Percentiles rank a stretch among this genome's conserved stretches.
phyloP scores from a whole-genome alignment of 1,284 basidiomycete genomes.

The Cerioporus squamosus region DNA sequence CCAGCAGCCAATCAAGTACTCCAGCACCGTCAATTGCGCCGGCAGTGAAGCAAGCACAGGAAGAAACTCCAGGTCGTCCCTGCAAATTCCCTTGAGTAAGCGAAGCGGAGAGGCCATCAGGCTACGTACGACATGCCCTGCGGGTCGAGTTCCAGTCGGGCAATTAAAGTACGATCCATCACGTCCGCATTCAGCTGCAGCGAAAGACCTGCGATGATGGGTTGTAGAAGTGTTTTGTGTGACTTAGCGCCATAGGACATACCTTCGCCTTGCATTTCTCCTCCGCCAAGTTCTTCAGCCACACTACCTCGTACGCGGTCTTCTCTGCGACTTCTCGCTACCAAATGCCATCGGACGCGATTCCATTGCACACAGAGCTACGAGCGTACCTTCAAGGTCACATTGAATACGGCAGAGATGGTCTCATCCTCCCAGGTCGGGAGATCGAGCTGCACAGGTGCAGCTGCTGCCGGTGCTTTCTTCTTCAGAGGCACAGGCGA shows the following conservation, averaged over 20 bases:
- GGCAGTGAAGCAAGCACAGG: slow-evolving; percentile 83
- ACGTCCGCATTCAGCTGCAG: slow-evolving; percentile 54
- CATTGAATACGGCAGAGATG: slow-evolving; percentile 71
- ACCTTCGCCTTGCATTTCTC: slow-evolving; percentile 82
- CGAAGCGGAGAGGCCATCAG: not conserved
- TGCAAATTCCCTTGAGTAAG: slow-evolving; percentile 33
- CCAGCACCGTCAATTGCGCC: slow-evolving; percentile 81
- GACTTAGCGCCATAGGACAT: slow-evolving; percentile 29
- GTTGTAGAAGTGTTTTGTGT: not conserved
- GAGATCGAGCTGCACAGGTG: slow-evolving; percentile 56
- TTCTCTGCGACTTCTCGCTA: slow-evolving; percentile 75
- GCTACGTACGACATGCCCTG: slow-evolving; percentile 68
- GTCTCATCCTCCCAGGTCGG: slow-evolving; percentile 76
- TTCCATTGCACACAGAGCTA: not conserved
- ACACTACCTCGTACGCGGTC: slow-evolving; percentile 76
- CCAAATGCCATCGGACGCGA: not conserved
- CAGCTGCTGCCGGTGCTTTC: slow-evolving; percentile 40
- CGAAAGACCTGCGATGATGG: not conserved
- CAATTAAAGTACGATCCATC: slow-evolving; percentile 83
- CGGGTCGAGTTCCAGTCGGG: slow-evolving; percentile 85
- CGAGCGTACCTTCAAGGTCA: slow-evolving; percentile 76
- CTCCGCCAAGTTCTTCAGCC: slow-evolving; percentile 78
- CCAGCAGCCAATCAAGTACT: slow-evolving; percentile 93
- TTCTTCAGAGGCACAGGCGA: slow-evolving; percentile 46
- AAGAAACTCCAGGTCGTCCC: slow-evolving; percentile 83